Conservation (phyloP, 371 early-diverging fungal genomes). For the Mucor lusitanicus region DNA sequence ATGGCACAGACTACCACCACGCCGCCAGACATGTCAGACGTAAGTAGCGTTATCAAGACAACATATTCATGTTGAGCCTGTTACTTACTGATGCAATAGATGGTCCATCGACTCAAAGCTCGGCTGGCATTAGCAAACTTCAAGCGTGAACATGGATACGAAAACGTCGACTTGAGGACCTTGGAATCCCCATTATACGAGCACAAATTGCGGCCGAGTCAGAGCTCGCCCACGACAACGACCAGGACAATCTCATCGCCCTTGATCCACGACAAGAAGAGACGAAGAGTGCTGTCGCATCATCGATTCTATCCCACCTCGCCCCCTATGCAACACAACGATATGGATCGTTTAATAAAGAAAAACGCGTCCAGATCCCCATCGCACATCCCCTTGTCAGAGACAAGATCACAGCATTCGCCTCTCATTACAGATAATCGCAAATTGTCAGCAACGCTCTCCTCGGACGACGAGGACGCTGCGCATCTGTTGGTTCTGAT, state of each 20-base stretch:
- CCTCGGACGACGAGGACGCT: conserved; percentile 31
- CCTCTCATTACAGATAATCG: not conserved
- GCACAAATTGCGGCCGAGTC: not conserved
- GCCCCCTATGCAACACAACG: conserved; percentile 12
- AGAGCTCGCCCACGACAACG: not conserved
- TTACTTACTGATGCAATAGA: conserved; percentile 2
- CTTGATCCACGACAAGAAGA: conserved; percentile 4
- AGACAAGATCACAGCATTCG: conserved; percentile 7
- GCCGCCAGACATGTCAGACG: conserved; percentile 8
- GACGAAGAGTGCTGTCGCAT: conserved; percentile 8
- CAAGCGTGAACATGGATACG: conserved; percentile 30
- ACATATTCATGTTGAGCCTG: too few species aligned
- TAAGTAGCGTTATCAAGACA: not conserved
- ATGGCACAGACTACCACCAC: not conserved
- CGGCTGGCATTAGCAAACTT: conserved; percentile 31
- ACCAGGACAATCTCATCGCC: not conserved
- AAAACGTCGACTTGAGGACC: conserved; percentile 21
- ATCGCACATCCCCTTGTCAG: not conserved
- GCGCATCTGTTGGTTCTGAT: conserved; percentile 32
- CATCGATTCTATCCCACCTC: conserved; percentile 23
- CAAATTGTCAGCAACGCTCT: conserved; percentile 19
- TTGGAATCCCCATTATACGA: conserved; percentile 20
- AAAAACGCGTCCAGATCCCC: conserved; percentile 17
- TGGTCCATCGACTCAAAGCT: conserved; percentile 26
- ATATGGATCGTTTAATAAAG: conserved; percentile 14